Evolutionary conservation across 805 yeast species (phyloP).

Genomic region (Wickerhamiella musiphila): DNA sequence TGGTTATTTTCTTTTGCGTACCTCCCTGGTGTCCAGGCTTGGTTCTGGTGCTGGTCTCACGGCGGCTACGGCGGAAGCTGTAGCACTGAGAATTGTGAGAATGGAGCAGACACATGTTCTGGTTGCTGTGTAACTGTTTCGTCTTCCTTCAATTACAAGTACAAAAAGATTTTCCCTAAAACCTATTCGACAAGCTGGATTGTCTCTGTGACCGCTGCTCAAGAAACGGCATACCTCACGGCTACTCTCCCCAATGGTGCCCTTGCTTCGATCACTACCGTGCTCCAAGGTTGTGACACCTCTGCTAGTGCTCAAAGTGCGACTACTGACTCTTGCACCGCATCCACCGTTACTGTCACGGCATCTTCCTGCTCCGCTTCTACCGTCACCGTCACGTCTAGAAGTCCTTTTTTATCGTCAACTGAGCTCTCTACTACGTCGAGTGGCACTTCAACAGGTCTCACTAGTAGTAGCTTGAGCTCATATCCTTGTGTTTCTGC

Average conservation of each 20-base stretch:
- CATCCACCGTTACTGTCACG: conserved; percentile 9
- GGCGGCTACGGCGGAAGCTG: conserved; percentile 11
- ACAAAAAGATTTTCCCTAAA: conserved; percentile 2
- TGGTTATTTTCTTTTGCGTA: neutral
- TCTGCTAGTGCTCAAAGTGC: conserved; percentile 4
- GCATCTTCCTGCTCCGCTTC: conserved; percentile 8
- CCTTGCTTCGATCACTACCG: conserved; percentile 22
- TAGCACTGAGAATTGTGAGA: conserved; percentile 3
- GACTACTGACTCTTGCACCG: conserved; percentile 7
- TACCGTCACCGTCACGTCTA: conserved; percentile 12
- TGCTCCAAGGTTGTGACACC: conserved; percentile 11
- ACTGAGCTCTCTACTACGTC: conserved; percentile 21
- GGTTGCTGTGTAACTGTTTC: conserved; percentile 20
- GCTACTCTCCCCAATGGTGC: conserved; percentile 36
- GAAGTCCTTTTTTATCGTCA: conserved; percentile 22
- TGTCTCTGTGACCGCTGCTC: conserved; percentile 8
- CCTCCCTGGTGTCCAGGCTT: conserved; percentile 9
- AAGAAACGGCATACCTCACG: conserved; percentile 12
- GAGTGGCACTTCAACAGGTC: conserved; percentile 22
- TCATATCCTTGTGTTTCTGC: conserved; percentile 9
- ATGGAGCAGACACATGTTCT: conserved; percentile 8
- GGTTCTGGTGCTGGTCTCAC: conserved; percentile 16
- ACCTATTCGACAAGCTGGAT: conserved; percentile 7
- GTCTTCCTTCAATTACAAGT: conserved; percentile 14
- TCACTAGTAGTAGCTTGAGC: conserved; percentile 22